Percentiles rank a stretch among this genome's conserved stretches.
Evolutionary conservation across 2,329 filamentous ascomycete species (phyloP).

Genomic region (Penicillium sp.): DNA sequence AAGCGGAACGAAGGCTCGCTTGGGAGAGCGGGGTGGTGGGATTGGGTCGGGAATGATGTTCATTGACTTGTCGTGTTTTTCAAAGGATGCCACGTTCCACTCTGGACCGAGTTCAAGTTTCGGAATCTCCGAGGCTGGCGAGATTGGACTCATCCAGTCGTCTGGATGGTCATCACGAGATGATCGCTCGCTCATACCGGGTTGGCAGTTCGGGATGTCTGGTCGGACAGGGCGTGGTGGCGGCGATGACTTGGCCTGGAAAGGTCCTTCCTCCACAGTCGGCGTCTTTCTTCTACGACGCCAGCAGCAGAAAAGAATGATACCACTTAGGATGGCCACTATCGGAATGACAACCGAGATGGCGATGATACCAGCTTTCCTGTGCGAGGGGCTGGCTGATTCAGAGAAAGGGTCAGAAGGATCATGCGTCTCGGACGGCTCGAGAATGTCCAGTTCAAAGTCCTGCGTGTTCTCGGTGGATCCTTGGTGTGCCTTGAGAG

Average conservation of each 20-base stretch:
- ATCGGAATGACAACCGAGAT: conserved; percentile 42
- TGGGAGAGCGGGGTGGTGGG: conserved; percentile 32
- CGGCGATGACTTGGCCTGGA: conserved; percentile 25
- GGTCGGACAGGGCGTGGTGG: conserved; percentile 26
- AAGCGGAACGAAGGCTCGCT: conserved; percentile 33
- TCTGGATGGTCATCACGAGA: conserved; percentile 26
- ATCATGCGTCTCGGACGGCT: conserved; percentile 22
- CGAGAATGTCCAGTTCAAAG: conserved; percentile 47
- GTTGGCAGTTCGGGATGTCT: conserved; percentile 31
- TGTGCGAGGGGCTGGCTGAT: conserved; percentile 24
- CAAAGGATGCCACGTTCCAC: conserved; percentile 36
- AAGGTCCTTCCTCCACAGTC: conserved; percentile 26
- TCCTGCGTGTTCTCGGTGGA: conserved; percentile 45
- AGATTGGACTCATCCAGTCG: conserved; percentile 26
- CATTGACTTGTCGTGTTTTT: conserved; percentile 22
- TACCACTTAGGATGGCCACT: conserved; percentile 31
- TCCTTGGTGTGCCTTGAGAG: conserved; percentile 49
- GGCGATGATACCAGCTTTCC: conserved; percentile 43
- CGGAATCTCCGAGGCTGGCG: conserved; percentile 35
- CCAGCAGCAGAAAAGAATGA: conserved; percentile 41
- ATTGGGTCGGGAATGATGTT: conserved; percentile 28
- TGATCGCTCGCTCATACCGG: conserved; percentile 22
- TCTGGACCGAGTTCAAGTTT: conserved; percentile 40
- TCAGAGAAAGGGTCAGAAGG: conserved; percentile 24
- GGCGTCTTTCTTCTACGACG: conserved; percentile 35